Evolutionary conservation across 2,329 filamentous ascomycete species (phyloP).

Genomic region (Pestalotiopsis sp.): DNA sequence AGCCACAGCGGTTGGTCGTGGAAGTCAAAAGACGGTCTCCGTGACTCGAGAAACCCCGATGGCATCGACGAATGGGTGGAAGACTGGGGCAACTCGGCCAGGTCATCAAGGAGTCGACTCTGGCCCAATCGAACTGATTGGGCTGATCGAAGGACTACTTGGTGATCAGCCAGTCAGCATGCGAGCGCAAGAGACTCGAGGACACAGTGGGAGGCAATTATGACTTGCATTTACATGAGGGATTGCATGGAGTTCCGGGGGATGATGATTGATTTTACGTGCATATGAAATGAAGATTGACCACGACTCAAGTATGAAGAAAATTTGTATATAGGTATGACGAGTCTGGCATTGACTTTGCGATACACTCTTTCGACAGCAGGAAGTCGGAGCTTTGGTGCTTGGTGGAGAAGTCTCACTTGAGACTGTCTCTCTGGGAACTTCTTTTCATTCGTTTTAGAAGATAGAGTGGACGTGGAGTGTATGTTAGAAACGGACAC

Average conservation of each 20-base stretch:
- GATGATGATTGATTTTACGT: not conserved
- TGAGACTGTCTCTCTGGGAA: not conserved
- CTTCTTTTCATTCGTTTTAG: not conserved
- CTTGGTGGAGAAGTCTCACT: not conserved
- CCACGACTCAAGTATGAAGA: not conserved
- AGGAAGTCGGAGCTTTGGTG: not conserved
- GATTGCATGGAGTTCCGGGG: not conserved
- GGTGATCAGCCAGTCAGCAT: not conserved
- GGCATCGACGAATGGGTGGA: not conserved
- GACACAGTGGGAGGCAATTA: not conserved
- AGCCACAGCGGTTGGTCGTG: slow-evolving; percentile 5
- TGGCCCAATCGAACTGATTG: not conserved
- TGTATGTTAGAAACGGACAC: not conserved
- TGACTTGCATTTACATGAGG: not conserved
- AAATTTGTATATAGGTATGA: not conserved
- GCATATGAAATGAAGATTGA: not conserved
- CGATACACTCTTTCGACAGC: not conserved
- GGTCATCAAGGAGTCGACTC: not conserved
- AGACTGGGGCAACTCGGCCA: slow-evolving; percentile 3
- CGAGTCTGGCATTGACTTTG: not conserved
- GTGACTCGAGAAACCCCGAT: not conserved
- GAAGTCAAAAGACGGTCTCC: not conserved
- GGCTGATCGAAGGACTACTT: slow-evolving; percentile 1
- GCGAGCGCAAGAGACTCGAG: not conserved
- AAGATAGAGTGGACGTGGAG: not conserved